These are phyloP conservation scores for Yamadazyma nakazawae DNA, from an alignment of 805 yeast genomes.

Conservation along the genomic window DNA sequence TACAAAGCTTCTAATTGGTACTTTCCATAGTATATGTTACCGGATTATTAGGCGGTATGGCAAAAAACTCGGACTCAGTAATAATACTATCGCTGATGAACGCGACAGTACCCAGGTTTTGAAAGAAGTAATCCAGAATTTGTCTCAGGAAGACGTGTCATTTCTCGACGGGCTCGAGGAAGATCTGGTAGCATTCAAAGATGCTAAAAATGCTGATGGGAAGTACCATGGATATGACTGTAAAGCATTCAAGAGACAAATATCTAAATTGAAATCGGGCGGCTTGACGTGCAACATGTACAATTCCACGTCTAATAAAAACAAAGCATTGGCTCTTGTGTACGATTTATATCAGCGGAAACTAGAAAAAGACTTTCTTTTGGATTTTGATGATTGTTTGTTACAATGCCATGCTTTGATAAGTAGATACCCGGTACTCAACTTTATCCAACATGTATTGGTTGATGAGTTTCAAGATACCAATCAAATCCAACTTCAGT, in stretches of 20 bases:
- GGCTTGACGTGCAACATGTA: slow-evolving; percentile 47
- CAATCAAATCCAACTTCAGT: slow-evolving; percentile 66
- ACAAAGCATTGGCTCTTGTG: slow-evolving; percentile 24
- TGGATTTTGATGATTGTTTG: slow-evolving; percentile 86
- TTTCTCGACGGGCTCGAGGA: slow-evolving; percentile 13
- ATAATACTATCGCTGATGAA: slow-evolving; percentile 60
- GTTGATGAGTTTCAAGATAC: slow-evolving; percentile 97
- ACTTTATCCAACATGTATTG: slow-evolving; percentile 61
- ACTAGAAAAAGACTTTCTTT: slow-evolving; percentile 38
- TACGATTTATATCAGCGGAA: slow-evolving; percentile 53
- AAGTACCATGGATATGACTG: slow-evolving; percentile 37
- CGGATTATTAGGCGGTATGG: slow-evolving; percentile 59
- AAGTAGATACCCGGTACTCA: slow-evolving; percentile 42
- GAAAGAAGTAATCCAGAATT: slow-evolving; percentile 34
- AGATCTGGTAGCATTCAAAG: slow-evolving; percentile 13
- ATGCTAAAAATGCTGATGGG: slow-evolving; percentile 7
- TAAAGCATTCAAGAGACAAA: slow-evolving; percentile 38
- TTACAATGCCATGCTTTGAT: slow-evolving; percentile 53
- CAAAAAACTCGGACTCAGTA: slow-evolving; percentile 34
- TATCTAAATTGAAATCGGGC: slow-evolving; percentile 55
- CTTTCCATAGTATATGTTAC: slow-evolving; percentile 83
- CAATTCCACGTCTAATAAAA: slow-evolving; percentile 5
- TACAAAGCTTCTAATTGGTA: slow-evolving; percentile 65
- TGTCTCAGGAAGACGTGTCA: slow-evolving; percentile 19
- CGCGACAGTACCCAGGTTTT: slow-evolving; percentile 53